Conservation (phyloP, 805 yeast genomes). For the Yarrowia osloensis region DNA sequence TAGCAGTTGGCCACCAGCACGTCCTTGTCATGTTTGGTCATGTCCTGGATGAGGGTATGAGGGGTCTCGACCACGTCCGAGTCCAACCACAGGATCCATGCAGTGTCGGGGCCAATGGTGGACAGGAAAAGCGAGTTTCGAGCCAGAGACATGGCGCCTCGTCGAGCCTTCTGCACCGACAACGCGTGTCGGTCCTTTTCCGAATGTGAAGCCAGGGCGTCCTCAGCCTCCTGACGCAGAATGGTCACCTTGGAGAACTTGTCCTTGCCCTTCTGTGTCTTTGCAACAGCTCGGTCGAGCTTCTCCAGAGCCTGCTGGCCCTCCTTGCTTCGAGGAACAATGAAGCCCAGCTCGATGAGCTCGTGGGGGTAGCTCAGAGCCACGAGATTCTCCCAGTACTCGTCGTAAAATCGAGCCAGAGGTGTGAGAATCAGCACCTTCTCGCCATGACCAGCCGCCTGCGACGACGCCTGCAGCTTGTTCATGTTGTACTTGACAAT, state of each 20-base stretch:
- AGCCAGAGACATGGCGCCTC: constrained; percentile 90
- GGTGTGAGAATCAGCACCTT: constrained; percentile 87
- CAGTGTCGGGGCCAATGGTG: constrained; percentile 81
- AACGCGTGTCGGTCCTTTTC: constrained; percentile 93
- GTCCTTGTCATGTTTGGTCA: constrained; percentile 82
- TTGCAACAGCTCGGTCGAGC: constrained; percentile 74
- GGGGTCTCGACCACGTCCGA: constrained; percentile 93
- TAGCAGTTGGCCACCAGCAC: constrained; percentile 90
- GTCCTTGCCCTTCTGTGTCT: constrained; percentile 63
- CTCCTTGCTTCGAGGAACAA: constrained; percentile 76
- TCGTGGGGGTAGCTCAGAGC: constrained; percentile 79
- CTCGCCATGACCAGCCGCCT: constrained; percentile 75
- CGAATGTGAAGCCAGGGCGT: constrained; percentile 64
- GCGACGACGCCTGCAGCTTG: constrained; percentile 66
- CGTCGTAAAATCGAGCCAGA: constrained; percentile 78
- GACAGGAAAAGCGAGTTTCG: constrained; percentile 89
- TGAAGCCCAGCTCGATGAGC: constrained; percentile 84
- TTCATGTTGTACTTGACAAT: constrained; percentile 78
- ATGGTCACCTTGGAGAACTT: constrained; percentile 84
- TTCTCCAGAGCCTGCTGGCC: constrained; percentile 78
- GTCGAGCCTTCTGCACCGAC: constrained; percentile 81
- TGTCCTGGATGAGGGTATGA: constrained; percentile 75
- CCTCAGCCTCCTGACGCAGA: constrained; percentile 88
- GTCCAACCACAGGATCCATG: constrained; percentile 97
- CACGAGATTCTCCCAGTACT: constrained; percentile 84